phyloP scores from a whole-genome alignment of 352 stramenopile species.

The Plasmopara muralis region DNA sequence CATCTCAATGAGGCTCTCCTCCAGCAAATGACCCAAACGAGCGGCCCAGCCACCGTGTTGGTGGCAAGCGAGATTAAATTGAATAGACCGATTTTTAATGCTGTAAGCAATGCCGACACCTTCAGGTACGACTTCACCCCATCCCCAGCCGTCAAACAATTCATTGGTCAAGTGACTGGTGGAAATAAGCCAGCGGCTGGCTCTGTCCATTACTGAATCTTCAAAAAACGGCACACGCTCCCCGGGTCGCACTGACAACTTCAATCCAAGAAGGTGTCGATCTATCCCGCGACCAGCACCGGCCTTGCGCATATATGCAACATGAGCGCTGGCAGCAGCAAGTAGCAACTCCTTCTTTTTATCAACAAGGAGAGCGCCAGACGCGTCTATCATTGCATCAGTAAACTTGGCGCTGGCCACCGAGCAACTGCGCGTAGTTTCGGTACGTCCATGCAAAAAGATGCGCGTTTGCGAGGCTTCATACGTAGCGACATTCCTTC shows the following conservation, averaged over 20 bases:
- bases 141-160: slow-evolving; percentile 78
- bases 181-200: slow-evolving; percentile 74
- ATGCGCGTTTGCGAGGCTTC: slow-evolving; percentile 91
- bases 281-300: slow-evolving; percentile 85
- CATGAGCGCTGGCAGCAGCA: slow-evolving; percentile 39
- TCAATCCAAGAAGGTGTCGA: slow-evolving; percentile 90
- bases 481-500: slow-evolving; percentile 82
- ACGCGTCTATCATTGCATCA: slow-evolving; percentile 68
- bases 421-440: slow-evolving; percentile 84
- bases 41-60: slow-evolving; percentile 38
- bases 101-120: slow-evolving; percentile 77
- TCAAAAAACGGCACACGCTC: slow-evolving; percentile 68
- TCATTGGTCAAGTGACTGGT: slow-evolving; percentile 79
- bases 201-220: slow-evolving; percentile 52
- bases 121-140: slow-evolving; percentile 75
- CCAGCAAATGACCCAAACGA: slow-evolving; percentile 65
- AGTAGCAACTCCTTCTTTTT: slow-evolving; percentile 45
- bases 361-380: slow-evolving; percentile 15
- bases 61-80: slow-evolving; percentile 82
- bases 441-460: slow-evolving; percentile 94
- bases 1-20: slow-evolving; percentile 77
- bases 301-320: slow-evolving; percentile 68
- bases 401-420: slow-evolving; percentile 77
- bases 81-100: slow-evolving; percentile 69
- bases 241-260: slow-evolving; percentile 38